Conservation (phyloP, 2,329 filamentous ascomycete genomes). For the Alternaria brassicicola region DNA sequence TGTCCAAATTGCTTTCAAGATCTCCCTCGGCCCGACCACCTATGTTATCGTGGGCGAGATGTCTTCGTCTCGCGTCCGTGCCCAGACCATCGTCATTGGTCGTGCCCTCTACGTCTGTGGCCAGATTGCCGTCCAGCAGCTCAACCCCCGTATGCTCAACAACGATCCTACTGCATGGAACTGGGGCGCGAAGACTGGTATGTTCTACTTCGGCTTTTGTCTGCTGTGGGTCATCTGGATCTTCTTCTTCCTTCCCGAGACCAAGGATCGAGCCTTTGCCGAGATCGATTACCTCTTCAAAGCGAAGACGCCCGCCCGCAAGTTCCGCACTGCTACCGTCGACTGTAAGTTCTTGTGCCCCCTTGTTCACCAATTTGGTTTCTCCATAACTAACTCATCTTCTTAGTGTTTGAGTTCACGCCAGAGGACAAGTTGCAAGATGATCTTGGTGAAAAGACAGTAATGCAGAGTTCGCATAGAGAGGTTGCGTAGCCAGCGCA, state of each 20-base stretch:
- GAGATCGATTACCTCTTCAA: constrained; percentile 50
- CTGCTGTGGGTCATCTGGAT: constrained; percentile 36
- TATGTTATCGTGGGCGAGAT: constrained; percentile 84
- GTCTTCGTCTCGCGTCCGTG: constrained; percentile 79
- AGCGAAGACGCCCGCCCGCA: constrained; percentile 21
- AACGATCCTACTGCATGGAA: constrained; percentile 19
- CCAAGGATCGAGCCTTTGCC: constrained; percentile 45
- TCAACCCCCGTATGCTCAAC: constrained; percentile 20
- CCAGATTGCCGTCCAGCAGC: constrained; percentile 32
- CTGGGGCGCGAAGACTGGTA: constrained; percentile 18
- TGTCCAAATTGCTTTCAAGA: constrained; percentile 21
- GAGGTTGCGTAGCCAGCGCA: background rate
- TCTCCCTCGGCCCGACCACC: constrained; percentile 75
- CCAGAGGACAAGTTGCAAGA: constrained; percentile 15
- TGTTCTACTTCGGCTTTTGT: constrained; percentile 26
- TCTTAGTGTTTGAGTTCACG: constrained; percentile 19
- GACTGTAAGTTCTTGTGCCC: constrained; percentile 16
- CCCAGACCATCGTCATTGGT: constrained; percentile 85
- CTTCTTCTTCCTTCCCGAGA: constrained; percentile 47
- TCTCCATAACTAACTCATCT: constrained; percentile 8
- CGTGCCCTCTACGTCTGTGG: constrained; percentile 48
- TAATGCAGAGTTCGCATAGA: background rate
- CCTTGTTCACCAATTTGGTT: background rate
- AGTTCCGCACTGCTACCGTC: constrained; percentile 12
- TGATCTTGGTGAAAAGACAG: background rate